Conservation (phyloP, 208 protist species). For the Leptomonas pyrrhocoris region DNA sequence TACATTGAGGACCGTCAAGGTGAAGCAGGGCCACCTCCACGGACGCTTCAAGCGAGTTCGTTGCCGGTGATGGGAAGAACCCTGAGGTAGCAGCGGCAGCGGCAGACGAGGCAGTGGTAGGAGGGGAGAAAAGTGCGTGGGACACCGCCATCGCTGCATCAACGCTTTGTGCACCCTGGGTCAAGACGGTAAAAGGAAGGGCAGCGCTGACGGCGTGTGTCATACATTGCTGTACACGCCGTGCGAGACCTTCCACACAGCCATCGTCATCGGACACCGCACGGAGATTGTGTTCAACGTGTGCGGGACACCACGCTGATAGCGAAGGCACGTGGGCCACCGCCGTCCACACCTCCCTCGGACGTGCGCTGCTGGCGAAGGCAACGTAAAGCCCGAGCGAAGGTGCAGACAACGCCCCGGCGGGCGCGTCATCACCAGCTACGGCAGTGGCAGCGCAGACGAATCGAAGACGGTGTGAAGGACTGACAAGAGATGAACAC, state of each 20-base stretch:
- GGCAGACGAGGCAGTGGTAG: too few relatives aligned
- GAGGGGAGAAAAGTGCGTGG: background rate
- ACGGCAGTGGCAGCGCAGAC: conserved; percentile 3
- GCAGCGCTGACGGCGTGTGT: conserved; percentile 23
- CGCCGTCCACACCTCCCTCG: conserved; percentile 6
- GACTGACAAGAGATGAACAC: conserved; percentile 4
- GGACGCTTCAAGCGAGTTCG: background rate
- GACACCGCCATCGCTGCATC: background rate
- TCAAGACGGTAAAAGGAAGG: background rate
- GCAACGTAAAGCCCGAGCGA: background rate
- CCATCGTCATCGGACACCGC: too few relatives aligned
- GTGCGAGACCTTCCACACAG: too few relatives aligned
- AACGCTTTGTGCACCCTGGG: background rate
- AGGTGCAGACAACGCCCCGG: background rate
- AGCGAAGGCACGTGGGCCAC: conserved; percentile 12
- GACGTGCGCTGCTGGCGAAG: conserved; percentile 20
- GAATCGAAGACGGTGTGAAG: conserved; percentile 27
- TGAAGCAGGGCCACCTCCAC: conserved; percentile 25
- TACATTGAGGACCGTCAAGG: background rate
- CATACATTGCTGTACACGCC: conserved; percentile 4
- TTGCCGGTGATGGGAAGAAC: background rate
- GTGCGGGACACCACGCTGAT: conserved; percentile 15
- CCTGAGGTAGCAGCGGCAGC: too few relatives aligned
- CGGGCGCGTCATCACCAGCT: background rate
- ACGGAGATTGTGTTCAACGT: background rate